Percentiles rank a stretch among this genome's conserved stretches.
phyloP scores from a whole-genome alignment of 805 yeast genomes.

The Blastobotrys attinorum region DNA sequence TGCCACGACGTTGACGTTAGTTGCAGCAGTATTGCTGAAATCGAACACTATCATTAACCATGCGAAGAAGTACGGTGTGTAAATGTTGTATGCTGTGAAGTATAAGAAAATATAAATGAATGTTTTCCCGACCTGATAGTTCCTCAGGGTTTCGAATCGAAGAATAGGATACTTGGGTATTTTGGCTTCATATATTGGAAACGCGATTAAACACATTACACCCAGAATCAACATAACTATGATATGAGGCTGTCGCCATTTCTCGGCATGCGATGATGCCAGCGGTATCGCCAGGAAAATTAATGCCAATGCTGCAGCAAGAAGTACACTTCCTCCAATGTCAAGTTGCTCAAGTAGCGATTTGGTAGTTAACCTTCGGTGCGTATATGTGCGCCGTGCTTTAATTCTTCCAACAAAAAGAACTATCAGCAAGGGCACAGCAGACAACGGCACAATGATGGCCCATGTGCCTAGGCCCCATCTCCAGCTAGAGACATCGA shows the following conservation, averaged over 20 bases:
- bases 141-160: slow-evolving; percentile 30
- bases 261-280: neutral
- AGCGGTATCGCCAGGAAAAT: slow-evolving; percentile 5
- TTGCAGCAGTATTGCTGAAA: slow-evolving; percentile 10
- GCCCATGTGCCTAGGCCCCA: slow-evolving; percentile 48
- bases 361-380: neutral
- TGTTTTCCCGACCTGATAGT: slow-evolving; percentile 24
- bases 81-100: slow-evolving; percentile 21
- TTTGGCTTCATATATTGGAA: slow-evolving; percentile 15
- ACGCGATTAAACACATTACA: slow-evolving; percentile 6
- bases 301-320: slow-evolving; percentile 4
- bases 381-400: slow-evolving; percentile 11
- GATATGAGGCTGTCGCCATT: slow-evolving; percentile 1
- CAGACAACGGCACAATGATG: slow-evolving; percentile 36
- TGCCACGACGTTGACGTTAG: slow-evolving; percentile 12
- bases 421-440: slow-evolving; percentile 18
- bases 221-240: slow-evolving; percentile 1
- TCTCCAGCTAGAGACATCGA: slow-evolving; percentile 38
- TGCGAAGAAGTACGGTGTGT: slow-evolving; percentile 11
- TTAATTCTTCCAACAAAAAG: slow-evolving; percentile 13
- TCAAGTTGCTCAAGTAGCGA: slow-evolving; percentile 1
- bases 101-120: slow-evolving; percentile 19
- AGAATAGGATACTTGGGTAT: slow-evolving; percentile 31
- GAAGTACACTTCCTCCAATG: slow-evolving; percentile 1
- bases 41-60: slow-evolving; percentile 11